These are phyloP conservation scores for Aspergillus fumigatiaffinis DNA, from an alignment of 2,329 filamentous ascomycete genomes.

Conservation along the genomic window DNA sequence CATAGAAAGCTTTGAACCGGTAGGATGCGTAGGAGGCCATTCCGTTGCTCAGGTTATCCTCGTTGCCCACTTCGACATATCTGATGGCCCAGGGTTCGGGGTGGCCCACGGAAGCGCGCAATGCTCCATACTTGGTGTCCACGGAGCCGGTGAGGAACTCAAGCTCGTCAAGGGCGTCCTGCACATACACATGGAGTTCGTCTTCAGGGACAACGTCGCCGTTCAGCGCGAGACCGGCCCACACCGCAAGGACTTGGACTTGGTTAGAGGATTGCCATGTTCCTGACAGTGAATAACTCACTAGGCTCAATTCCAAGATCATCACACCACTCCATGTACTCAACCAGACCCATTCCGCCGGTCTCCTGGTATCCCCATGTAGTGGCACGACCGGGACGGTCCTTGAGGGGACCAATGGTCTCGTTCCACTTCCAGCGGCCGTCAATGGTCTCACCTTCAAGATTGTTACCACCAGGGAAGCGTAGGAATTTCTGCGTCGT, in stretches of 20 bases:
- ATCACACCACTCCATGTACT: conserved; percentile 48
- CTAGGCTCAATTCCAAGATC: conserved; percentile 42
- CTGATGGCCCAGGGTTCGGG: conserved; percentile 58
- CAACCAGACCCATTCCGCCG: conserved; percentile 44
- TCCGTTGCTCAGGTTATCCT: conserved; percentile 58
- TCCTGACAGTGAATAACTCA: conserved; percentile 4
- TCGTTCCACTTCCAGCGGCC: conserved; percentile 51
- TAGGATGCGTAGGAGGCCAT: conserved; percentile 50
- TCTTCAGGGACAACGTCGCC: conserved; percentile 33
- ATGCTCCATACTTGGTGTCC: conserved; percentile 34
- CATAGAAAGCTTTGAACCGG: conserved; percentile 57
- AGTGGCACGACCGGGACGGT: conserved; percentile 40
- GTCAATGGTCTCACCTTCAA: conserved; percentile 39
- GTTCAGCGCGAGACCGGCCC: conserved; percentile 43
- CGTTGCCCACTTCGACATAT: conserved; percentile 65
- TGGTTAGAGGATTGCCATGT: neutral
- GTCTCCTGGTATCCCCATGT: conserved; percentile 47
- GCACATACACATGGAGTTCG: conserved; percentile 31
- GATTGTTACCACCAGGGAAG: conserved; percentile 52
- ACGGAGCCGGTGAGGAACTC: conserved; percentile 25
- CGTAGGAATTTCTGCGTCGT: conserved; percentile 46
- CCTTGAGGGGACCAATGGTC: conserved; percentile 46
- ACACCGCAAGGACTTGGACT: conserved; percentile 38
- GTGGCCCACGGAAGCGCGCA: conserved; percentile 58
- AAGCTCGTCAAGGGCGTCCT: conserved; percentile 34